Evolutionary conservation across 257 asterid genomes (phyloP).

Genomic region (Nicotiana knightiana): DNA sequence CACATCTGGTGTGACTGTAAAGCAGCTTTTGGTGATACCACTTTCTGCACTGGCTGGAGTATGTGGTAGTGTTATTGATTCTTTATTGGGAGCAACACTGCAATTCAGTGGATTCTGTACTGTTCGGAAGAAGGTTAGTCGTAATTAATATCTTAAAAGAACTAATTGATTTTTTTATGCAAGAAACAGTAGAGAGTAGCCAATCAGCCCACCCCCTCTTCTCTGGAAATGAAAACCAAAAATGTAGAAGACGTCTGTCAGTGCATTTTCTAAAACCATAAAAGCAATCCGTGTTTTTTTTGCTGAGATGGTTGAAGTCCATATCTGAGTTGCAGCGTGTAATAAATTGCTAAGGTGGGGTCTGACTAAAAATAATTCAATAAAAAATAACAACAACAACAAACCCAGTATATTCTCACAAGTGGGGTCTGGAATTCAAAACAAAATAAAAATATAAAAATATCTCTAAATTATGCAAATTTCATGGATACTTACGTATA

Average conservation of each 20-base stretch:
- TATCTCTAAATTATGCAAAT: too few species aligned
- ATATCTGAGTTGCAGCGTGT: background rate
- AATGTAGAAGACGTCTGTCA: background rate
- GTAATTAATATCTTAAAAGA: background rate
- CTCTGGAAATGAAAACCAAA: background rate
- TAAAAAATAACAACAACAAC: too few species aligned
- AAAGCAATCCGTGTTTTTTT: background rate
- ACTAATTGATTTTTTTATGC: background rate
- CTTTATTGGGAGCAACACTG: slow-evolving; percentile 89
- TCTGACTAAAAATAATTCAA: too few species aligned
- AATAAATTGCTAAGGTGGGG: too few species aligned
- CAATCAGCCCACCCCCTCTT: background rate
- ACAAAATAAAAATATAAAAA: too few species aligned
- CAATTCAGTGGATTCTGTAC: slow-evolving; percentile 89
- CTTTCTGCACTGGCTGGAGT: slow-evolving; percentile 78
- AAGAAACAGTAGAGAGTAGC: background rate
- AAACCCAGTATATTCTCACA: too few species aligned
- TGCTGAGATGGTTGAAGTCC: background rate
- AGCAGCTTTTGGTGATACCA: slow-evolving; percentile 72
- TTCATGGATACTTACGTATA: too few species aligned
- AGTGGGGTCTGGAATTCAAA: too few species aligned
- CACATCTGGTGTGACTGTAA: slow-evolving; percentile 39
- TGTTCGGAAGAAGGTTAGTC: slow-evolving; percentile 78
- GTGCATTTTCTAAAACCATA: background rate
- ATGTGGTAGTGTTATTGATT: slow-evolving; percentile 79